Conservation (phyloP, 805 yeast species). For the Jamesozyma piceae region DNA sequence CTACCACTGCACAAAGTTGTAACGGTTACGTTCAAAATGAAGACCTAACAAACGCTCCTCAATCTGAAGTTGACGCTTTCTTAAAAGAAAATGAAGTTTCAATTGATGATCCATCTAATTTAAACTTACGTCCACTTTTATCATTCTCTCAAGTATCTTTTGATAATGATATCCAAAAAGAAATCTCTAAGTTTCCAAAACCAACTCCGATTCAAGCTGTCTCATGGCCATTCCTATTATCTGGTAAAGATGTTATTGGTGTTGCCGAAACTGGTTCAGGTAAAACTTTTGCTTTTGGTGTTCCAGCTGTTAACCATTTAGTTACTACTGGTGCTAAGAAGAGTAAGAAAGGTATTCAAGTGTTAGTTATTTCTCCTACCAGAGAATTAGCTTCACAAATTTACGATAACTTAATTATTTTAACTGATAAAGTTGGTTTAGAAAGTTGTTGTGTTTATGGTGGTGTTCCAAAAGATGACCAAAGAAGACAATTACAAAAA, state of each 20-base stretch:
- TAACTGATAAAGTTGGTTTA: constrained; percentile 53
- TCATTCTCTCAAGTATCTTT: constrained; percentile 54
- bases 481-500: constrained; percentile 54
- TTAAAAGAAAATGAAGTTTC: constrained; percentile 64
- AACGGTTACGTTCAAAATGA: constrained; percentile 33
- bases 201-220: constrained; percentile 96
- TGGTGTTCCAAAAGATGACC: constrained; percentile 94
- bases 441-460: constrained; percentile 86
- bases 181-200: constrained; percentile 62
- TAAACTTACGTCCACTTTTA: constrained; percentile 57
- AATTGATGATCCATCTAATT: constrained; percentile 55
- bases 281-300: constrained; percentile 94
- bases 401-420: constrained; percentile 63
- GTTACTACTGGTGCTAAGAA: constrained; percentile 23
- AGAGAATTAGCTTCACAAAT: constrained; percentile 95
- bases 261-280: constrained; percentile 99
- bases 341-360: constrained; percentile 46
- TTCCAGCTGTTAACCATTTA: constrained; percentile 83
- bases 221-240: constrained; percentile 83
- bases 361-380: constrained; percentile 87
- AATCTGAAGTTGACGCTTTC: constrained; percentile 52
- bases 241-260: constrained; percentile 81
- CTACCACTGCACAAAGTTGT: constrained; percentile 2
- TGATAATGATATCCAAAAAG: constrained; percentile 46
- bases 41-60: constrained; percentile 35